phyloP scores from a whole-genome alignment of 148 eudicot genomes.

The Camellia sinensis region DNA sequence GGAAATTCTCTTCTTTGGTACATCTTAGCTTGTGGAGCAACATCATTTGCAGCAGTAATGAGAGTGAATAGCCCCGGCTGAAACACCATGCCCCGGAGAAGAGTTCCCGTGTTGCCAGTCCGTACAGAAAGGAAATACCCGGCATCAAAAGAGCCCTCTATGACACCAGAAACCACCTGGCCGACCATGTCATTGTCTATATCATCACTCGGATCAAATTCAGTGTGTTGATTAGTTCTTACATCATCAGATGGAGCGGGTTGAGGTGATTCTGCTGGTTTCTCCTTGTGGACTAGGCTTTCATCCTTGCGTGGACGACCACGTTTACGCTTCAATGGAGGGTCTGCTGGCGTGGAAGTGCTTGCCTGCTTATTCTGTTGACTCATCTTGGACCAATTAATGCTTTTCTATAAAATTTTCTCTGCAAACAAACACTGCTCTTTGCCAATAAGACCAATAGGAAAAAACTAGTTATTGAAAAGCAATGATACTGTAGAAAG shows the following conservation, averaged over 20 bases:
- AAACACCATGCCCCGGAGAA: conserved; percentile 45
- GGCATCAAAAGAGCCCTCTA: conserved; percentile 51
- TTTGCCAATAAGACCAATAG: not conserved
- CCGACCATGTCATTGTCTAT: conserved; percentile 42
- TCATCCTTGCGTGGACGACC: conserved; percentile 33
- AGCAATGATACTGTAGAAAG: not conserved
- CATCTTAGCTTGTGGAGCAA: conserved; percentile 46
- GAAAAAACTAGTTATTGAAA: not conserved
- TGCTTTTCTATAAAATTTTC: not conserved
- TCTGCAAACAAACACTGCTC: not conserved
- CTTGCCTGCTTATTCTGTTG: conserved; percentile 11
- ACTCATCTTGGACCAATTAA: conserved; percentile 7
- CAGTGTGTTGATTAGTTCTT: conserved; percentile 19
- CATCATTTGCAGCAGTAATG: conserved; percentile 42
- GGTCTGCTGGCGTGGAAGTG: not conserved
- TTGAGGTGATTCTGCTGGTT: not conserved
- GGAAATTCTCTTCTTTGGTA: conserved; percentile 33
- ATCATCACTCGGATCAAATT: conserved; percentile 3
- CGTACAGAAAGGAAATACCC: conserved; percentile 44
- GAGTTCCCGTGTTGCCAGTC: conserved; percentile 23
- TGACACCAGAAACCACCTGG: conserved; percentile 40
- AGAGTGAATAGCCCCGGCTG: conserved; percentile 39
- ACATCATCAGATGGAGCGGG: conserved; percentile 5
- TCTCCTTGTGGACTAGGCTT: conserved; percentile 11
- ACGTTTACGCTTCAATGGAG: conserved; percentile 26